Evolutionary conservation across 73 alveolate species (phyloP).

Genomic region (Loxodes magnus): DNA sequence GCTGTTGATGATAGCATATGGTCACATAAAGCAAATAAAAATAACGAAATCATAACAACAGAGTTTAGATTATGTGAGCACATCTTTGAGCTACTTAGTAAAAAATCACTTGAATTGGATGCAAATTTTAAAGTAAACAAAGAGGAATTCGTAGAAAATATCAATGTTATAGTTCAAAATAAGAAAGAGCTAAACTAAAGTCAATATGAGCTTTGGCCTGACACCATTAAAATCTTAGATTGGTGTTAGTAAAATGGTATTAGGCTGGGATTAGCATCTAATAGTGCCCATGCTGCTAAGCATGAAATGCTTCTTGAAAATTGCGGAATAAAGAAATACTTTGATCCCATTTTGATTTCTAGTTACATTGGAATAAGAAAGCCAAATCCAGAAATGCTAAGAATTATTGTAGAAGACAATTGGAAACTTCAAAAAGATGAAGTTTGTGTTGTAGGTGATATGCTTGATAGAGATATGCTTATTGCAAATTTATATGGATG

Average conservation of each 20-base stretch:
- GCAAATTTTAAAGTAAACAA: background rate
- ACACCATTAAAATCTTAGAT: background rate
- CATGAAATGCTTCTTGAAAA: constrained; percentile 6
- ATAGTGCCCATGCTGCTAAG: constrained; percentile 10
- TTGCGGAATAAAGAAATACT: background rate
- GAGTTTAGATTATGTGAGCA: background rate
- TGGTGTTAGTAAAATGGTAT: background rate
- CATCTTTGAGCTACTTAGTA: background rate
- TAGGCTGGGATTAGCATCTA: constrained; percentile 7
- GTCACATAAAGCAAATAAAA: background rate
- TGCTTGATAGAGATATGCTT: constrained; percentile 6
- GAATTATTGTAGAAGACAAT: background rate
- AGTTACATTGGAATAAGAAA: constrained; percentile 3
- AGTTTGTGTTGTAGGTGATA: constrained; percentile 9
- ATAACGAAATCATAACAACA: background rate
- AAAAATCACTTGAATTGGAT: background rate
- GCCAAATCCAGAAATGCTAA: constrained; percentile 13
- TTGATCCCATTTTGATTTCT: constrained; percentile 1
- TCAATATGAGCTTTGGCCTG: constrained; percentile 13
- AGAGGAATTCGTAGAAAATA: background rate
- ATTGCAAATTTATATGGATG: constrained; percentile 2
- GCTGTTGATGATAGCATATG: background rate
- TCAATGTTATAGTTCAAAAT: background rate
- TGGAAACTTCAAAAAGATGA: background rate
- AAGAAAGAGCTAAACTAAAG: background rate